A percentile compares a stretch with the other conserved stretches of the same genome.
phyloP scores from a whole-genome alignment of 1,284 basidiomycete species.

The Rhodofomes roseus region DNA sequence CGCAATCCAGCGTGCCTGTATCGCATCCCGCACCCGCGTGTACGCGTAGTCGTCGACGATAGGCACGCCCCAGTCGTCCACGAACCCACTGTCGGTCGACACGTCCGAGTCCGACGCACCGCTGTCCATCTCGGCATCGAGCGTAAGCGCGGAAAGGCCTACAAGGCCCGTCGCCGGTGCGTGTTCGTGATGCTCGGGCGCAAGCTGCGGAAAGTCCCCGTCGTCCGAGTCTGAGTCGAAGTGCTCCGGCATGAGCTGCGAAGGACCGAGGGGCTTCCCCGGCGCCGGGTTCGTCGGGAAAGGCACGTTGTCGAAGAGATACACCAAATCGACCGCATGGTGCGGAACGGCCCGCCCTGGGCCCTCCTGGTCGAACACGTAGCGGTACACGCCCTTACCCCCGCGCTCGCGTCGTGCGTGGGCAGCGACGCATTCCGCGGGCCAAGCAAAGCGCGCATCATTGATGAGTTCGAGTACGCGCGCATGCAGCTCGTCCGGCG shows the following conservation, averaged over 20 bases:
- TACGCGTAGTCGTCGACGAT: conserved; percentile 64
- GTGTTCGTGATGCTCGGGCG: conserved; percentile 2
- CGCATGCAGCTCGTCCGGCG: conserved; percentile 58
- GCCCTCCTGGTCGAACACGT: conserved; percentile 76
- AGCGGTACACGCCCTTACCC: conserved; percentile 64
- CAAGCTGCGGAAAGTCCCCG: background rate
- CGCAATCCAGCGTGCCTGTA: conserved; percentile 69
- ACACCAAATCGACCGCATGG: conserved; percentile 66
- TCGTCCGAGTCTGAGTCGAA: background rate
- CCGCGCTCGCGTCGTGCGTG: conserved; percentile 41
- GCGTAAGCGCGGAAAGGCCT: background rate
- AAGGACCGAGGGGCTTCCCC: background rate
- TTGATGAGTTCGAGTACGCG: conserved; percentile 66
- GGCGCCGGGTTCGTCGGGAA: conserved; percentile 18
- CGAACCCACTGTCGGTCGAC: conserved; percentile 10
- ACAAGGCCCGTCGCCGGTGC: conserved; percentile 31
- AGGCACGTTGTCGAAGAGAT: conserved; percentile 72
- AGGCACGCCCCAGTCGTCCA: conserved; percentile 40
- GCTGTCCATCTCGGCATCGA: conserved; percentile 18
- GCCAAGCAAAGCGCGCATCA: conserved; percentile 72
- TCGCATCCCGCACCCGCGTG: conserved; percentile 56
- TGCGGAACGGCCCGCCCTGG: conserved; percentile 59
- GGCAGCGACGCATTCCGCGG: conserved; percentile 54
- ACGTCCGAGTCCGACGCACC: conserved; percentile 12
- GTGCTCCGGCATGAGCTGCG: conserved; percentile 2